phyloP scores from a whole-genome alignment of 139 green algal genomes.

The Ostreobium quekettii region DNA sequence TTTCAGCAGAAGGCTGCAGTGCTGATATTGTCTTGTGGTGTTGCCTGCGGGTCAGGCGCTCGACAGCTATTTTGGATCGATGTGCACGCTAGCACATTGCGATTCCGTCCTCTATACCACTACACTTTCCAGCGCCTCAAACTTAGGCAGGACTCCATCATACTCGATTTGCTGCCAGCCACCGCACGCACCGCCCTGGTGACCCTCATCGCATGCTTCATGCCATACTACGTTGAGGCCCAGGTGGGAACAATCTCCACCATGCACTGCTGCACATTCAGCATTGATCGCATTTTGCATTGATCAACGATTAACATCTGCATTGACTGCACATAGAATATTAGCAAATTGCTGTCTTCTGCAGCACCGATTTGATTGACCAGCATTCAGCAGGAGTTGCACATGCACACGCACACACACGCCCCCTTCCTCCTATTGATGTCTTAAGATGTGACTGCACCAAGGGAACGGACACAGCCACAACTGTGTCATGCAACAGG shows the following conservation, averaged over 20 bases:
- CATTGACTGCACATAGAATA: neutral
- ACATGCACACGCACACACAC: neutral
- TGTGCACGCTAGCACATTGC: slow-evolving; percentile 37
- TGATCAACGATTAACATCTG: too few relatives aligned
- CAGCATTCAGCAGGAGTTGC: neutral
- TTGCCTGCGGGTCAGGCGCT: slow-evolving; percentile 23
- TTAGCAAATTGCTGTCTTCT: neutral
- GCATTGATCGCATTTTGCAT: too few relatives aligned
- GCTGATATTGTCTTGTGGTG: neutral
- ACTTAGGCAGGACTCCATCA: slow-evolving; percentile 15
- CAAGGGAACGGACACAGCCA: too few relatives aligned
- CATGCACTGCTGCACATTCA: too few relatives aligned
- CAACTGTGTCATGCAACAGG: neutral
- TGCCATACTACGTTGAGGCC: slow-evolving; percentile 54
- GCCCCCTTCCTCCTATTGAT: neutral
- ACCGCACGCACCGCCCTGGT: slow-evolving; percentile 35
- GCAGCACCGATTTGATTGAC: slow-evolving; percentile 5
- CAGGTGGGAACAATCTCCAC: too few relatives aligned
- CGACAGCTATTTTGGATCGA: slow-evolving; percentile 73
- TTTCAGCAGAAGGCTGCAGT: too few relatives aligned
- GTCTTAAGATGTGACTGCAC: neutral
- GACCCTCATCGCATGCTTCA: slow-evolving; percentile 41
- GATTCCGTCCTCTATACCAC: slow-evolving; percentile 57
- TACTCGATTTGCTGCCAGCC: slow-evolving; percentile 36
- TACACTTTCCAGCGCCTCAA: slow-evolving; percentile 39